Evolutionary conservation across 805 yeast genomes (phyloP), one percentile per base, ranked within the genome.

Genomic region (Isabelozyma pseudorhagii): DNA sequence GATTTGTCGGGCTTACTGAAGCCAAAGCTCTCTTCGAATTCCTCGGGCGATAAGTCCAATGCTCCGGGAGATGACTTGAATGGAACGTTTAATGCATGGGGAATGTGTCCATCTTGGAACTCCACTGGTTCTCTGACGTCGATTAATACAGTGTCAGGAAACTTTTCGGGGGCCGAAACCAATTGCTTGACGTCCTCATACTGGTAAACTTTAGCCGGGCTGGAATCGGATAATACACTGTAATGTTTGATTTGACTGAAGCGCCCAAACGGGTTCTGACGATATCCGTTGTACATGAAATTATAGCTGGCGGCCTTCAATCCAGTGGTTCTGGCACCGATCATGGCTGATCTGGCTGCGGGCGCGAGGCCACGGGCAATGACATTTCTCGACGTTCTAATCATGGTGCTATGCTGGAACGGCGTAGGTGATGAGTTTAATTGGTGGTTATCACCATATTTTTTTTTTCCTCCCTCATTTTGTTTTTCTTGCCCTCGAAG

Each of bases 81-180:
- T 15, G 99, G 98, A 50, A 93, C 80, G 63, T 94, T 94, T 49
- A 92, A 68, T 5, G 98, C 85, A 11, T 82, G 79, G 28, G 97
- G 97, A 58, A 93, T 87, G 63, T 80, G 83, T 41, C 97, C 97
- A 44, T 74, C 82, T 38, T 71, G 71, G 60, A 71, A 78, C 70
- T 93, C 99, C 25, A 75, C 78, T 5, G 97, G 97, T 73, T 93
- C 98, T 65, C 99, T 83, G 17, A 89, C 97, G 63, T 93, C 99
- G 21, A 93, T 84, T 38, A 93, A 69, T 40, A 89, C 75, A 38
- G 78, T 69, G 13, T 72, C 70, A 13, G 81, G 75, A 50, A 51
- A 52, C 17, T 59, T 47, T 48, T 72, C 74, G 4, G 83, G 81
- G 43, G 68, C 53, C 8, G 66, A 50, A 15, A 75, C 67, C 21